These are phyloP conservation scores for Aquilaria sinensis DNA, from an alignment of 345 rosid species.

Conservation along the genomic window DNA sequence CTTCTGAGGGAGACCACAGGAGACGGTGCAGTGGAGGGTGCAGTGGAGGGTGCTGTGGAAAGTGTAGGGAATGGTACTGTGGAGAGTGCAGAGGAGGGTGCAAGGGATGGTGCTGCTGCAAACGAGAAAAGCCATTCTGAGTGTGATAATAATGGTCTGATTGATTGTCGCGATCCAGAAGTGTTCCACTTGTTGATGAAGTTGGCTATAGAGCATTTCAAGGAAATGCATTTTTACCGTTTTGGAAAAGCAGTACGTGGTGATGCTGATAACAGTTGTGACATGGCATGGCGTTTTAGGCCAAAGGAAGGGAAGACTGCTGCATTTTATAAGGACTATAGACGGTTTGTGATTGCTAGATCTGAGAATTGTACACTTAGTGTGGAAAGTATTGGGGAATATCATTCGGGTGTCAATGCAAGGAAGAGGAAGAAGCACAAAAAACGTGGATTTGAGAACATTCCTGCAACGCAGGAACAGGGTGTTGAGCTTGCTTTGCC, in stretches of 20 bases:
- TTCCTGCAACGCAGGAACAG: constrained; percentile 20
- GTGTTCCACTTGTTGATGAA: constrained; percentile 86
- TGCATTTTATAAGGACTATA: constrained; percentile 73
- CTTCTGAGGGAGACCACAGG: not conserved
- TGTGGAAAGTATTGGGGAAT: constrained; percentile 58
- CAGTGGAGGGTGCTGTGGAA: constrained; percentile 3
- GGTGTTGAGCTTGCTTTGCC: constrained; percentile 25
- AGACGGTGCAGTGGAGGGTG: not conserved
- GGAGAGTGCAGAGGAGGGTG: not conserved
- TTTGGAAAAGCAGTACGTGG: constrained; percentile 78
- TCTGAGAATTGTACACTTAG: constrained; percentile 52
- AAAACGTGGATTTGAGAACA: constrained; percentile 60
- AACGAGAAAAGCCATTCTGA: constrained; percentile 14
- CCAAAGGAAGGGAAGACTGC: constrained; percentile 83
- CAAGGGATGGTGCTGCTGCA: too few species aligned
- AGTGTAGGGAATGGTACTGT: not conserved
- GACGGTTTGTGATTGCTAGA: constrained; percentile 54
- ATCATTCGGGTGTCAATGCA: constrained; percentile 77
- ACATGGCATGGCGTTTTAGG: constrained; percentile 94
- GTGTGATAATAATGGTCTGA: constrained; percentile 38
- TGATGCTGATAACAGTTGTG: constrained; percentile 45
- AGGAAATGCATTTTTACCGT: constrained; percentile 83
- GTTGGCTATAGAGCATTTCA: constrained; percentile 65
- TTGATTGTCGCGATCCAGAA: constrained; percentile 80
- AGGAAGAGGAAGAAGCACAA: constrained; percentile 74